phyloP scores from a whole-genome alignment of 2,329 filamentous ascomycete genomes.

The Epichloe coenophiala region DNA sequence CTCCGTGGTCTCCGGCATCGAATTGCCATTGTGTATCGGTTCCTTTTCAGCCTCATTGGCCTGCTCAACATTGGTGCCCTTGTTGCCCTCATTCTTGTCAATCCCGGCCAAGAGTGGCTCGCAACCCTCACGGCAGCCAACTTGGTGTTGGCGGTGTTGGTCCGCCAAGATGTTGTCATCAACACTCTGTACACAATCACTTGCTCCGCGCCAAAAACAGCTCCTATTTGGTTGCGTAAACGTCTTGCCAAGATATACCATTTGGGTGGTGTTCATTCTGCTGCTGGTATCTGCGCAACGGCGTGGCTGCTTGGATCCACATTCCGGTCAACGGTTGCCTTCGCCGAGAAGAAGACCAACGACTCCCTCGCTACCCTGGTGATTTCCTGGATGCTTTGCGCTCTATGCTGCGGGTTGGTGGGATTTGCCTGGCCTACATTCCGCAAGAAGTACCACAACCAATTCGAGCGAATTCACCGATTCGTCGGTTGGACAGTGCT shows the following conservation, averaged over 20 bases:
- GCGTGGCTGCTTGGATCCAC: constrained; percentile 35
- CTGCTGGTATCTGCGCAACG: constrained; percentile 33
- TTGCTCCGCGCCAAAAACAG: constrained; percentile 30
- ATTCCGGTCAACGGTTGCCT: constrained; percentile 23
- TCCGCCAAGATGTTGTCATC: constrained; percentile 40
- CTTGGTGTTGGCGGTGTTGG: constrained; percentile 33
- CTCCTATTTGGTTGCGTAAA: constrained; percentile 34
- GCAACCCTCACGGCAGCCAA: constrained; percentile 33
- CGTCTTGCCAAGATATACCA: constrained; percentile 38
- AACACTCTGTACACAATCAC: constrained; percentile 34
- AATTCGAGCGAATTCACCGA: constrained; percentile 58
- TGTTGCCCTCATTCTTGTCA: constrained; percentile 24
- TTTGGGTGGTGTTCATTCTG: constrained; percentile 37
- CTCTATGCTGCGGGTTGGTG: constrained; percentile 46
- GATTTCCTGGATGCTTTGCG: constrained; percentile 43
- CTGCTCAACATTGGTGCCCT: constrained; percentile 36
- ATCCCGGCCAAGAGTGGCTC: constrained; percentile 22
- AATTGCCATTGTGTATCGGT: constrained; percentile 40
- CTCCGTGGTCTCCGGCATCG: constrained; percentile 28
- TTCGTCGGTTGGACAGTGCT: constrained; percentile 60
- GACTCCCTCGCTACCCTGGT: constrained; percentile 29
- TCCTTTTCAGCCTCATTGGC: constrained; percentile 40
- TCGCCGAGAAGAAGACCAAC: constrained; percentile 14
- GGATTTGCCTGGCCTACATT: constrained; percentile 50
- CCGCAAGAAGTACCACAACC: constrained; percentile 49